phyloP scores from a whole-genome alignment of 2,329 filamentous ascomycete species.

The Hypocreales sp. region DNA sequence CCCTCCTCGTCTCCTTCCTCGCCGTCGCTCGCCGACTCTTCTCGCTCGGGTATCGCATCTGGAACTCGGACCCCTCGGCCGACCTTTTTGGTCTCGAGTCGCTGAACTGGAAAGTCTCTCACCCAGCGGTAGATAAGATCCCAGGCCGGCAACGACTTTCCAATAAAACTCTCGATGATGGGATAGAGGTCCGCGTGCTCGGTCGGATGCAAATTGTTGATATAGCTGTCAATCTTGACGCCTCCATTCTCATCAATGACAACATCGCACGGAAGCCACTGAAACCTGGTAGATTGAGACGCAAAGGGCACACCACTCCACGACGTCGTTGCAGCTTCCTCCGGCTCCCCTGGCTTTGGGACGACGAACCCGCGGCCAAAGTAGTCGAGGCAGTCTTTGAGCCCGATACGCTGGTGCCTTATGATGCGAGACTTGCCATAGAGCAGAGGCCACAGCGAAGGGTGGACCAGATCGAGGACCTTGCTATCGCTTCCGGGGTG shows the following conservation, averaged over 20 bases:
- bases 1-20: no score
- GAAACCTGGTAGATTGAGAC: slow-evolving; percentile 10
- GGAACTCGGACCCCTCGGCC: no score
- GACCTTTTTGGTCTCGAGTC: background rate
- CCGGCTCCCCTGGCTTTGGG: slow-evolving; percentile 3
- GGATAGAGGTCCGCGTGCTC: background rate
- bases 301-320: background rate
- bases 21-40: no score
- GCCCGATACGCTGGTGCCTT: slow-evolving; percentile 13
- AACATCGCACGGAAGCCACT: slow-evolving; percentile 36
- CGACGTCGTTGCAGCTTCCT: background rate
- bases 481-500: slow-evolving; percentile 40
- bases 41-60: slow-evolving; percentile 10
- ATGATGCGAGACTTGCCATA: slow-evolving; percentile 29
- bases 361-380: slow-evolving; percentile 17
- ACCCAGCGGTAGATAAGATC: slow-evolving; percentile 2
- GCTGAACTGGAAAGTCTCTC: slow-evolving; percentile 2
- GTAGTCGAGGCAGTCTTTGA: slow-evolving; percentile 19
- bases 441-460: slow-evolving; percentile 45
- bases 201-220: background rate
- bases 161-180: slow-evolving; percentile 1
- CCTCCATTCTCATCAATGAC: slow-evolving; percentile 18
- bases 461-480: slow-evolving; percentile 48
- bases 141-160: background rate
- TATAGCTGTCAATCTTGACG: slow-evolving; percentile 21